Percentiles rank a stretch among this genome's conserved stretches.
Conservation (phyloP, 768 basidiomycete species). For the Rubroboletus satanas region DNA sequence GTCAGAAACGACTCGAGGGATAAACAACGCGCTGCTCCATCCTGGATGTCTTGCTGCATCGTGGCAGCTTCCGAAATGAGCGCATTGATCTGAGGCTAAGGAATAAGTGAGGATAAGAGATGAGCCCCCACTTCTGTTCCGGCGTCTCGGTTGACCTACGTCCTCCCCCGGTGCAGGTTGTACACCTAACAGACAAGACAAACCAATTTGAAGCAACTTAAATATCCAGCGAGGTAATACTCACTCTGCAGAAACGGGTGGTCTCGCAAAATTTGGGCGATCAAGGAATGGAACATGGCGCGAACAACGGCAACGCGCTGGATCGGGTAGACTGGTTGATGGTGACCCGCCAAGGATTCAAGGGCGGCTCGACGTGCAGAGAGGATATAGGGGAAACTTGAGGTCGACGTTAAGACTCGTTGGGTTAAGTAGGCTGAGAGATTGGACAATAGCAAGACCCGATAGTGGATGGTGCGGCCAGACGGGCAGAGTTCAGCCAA, state of each 20-base stretch:
- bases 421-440: background rate
- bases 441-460: too few species aligned
- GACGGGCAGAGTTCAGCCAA: background rate
- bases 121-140: background rate
- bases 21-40: background rate
- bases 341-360: background rate
- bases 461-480: background rate
- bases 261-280: background rate
- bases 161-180: background rate
- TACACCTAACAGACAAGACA: background rate
- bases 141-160: background rate
- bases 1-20: slow-evolving; percentile 1
- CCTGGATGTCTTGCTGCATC: slow-evolving; percentile 8
- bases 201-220: background rate
- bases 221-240: background rate
- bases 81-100: background rate
- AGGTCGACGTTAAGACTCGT: background rate
- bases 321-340: too few species aligned
- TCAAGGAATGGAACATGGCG: background rate
- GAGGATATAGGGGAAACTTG: background rate
- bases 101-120: background rate
- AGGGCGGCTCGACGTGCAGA: background rate
- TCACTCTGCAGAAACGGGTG: background rate
- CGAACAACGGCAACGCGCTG: too few species aligned
- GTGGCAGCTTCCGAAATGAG: background rate